Percentiles rank a stretch among this genome's conserved stretches.
phyloP scores from a whole-genome alignment of 352 stramenopile species.

The Pythium sukuiense region DNA sequence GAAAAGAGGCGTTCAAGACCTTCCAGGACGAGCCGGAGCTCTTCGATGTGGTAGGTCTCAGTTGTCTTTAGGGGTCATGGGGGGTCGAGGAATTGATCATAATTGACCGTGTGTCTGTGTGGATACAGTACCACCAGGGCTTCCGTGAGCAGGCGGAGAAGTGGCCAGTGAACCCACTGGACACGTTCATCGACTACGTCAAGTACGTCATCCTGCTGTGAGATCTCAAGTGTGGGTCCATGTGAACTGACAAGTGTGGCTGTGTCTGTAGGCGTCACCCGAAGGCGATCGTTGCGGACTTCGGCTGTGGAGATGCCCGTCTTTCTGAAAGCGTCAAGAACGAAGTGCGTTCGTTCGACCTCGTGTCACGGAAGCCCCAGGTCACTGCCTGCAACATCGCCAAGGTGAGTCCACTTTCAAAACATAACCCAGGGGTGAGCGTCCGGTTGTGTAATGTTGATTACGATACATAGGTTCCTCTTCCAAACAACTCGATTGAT shows the following conservation, averaged over 20 bases:
- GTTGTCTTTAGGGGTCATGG: too few species aligned
- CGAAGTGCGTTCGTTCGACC: slow-evolving; percentile 97
- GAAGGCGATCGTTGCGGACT: slow-evolving; percentile 93
- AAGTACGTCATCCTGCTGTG: slow-evolving; percentile 44
- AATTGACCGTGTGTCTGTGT: slow-evolving; percentile 1
- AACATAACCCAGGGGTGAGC: neutral
- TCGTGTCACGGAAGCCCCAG: slow-evolving; percentile 91
- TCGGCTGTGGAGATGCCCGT: slow-evolving; percentile 97
- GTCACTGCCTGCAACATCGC: slow-evolving; percentile 98
- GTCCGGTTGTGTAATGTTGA: slow-evolving; percentile 12
- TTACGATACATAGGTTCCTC: slow-evolving; percentile 81
- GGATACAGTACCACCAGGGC: slow-evolving; percentile 92
- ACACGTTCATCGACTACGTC: slow-evolving; percentile 96
- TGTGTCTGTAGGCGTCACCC: slow-evolving; percentile 43
- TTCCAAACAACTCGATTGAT: slow-evolving; percentile 90
- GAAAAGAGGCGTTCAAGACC: slow-evolving; percentile 82
- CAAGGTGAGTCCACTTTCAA: slow-evolving; percentile 37
- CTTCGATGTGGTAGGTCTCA: slow-evolving; percentile 85
- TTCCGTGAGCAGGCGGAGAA: slow-evolving; percentile 96
- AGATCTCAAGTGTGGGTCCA: too few species aligned
- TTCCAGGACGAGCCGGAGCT: slow-evolving; percentile 95
- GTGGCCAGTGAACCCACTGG: slow-evolving; percentile 97
- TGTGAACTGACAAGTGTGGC: slow-evolving; percentile 1
- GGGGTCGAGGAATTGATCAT: too few species aligned
- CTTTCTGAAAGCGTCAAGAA: slow-evolving; percentile 88